phyloP scores from a whole-genome alignment of 768 basidiomycete genomes.

The Kwoniella bestiolae region DNA sequence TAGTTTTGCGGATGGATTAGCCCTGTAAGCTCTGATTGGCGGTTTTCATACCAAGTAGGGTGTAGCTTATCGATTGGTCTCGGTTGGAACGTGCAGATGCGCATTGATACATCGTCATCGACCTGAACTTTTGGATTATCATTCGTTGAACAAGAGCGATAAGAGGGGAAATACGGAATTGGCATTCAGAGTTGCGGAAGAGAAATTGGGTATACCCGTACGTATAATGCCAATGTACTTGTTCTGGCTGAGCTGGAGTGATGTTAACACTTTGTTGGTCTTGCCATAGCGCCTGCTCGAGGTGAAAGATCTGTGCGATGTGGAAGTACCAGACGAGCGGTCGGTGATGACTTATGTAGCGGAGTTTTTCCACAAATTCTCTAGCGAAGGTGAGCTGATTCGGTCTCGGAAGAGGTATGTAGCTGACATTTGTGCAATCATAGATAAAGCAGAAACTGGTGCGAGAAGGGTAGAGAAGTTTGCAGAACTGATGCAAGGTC shows the following conservation, averaged over 20 bases:
- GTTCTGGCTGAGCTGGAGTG: background rate
- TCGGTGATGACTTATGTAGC: constrained; percentile 99
- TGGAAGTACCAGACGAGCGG: constrained; percentile 86
- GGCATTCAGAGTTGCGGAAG: constrained; percentile 85
- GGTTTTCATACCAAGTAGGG: background rate
- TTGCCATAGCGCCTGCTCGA: constrained; percentile 84
- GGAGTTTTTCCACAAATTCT: constrained; percentile 97
- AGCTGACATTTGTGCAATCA: constrained; percentile 11
- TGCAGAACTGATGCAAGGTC: constrained; percentile 82
- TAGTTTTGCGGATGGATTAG: constrained; percentile 94
- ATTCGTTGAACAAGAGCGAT: constrained; percentile 81
- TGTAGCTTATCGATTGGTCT: too few species aligned
- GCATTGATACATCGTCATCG: constrained; percentile 97
- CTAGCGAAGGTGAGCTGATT: constrained; percentile 77
- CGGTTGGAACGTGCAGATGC: constrained; percentile 65
- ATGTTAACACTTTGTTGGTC: background rate
- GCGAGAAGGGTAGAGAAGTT: constrained; percentile 93
- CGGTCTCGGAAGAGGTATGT: constrained; percentile 9
- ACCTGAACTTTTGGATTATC: constrained; percentile 90
- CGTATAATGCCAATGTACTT: constrained; percentile 46
- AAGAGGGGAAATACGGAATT: constrained; percentile 80
- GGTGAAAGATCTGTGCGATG: constrained; percentile 91
- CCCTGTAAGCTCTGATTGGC: constrained; percentile 67
- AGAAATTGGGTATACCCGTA: constrained; percentile 88
- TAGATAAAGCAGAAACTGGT: constrained; percentile 94